These are phyloP conservation scores for Periconia sp. DNA, from an alignment of 2,329 filamentous ascomycete genomes.

Conservation along the genomic window DNA sequence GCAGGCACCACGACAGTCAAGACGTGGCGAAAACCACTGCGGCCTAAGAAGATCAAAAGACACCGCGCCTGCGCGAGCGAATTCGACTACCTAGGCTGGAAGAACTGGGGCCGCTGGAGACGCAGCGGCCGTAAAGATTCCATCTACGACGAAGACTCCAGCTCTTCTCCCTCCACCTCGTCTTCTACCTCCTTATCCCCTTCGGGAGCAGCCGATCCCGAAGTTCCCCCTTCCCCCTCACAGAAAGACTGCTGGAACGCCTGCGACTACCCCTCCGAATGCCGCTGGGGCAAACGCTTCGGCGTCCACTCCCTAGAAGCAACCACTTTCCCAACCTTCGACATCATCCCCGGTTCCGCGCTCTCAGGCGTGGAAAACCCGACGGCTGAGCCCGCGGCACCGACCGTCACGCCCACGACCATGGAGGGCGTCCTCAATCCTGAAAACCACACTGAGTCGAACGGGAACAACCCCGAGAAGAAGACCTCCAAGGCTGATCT, in stretches of 20 bases:
- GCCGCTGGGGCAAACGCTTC: conserved; percentile 40
- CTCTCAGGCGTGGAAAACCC: conserved; percentile 27
- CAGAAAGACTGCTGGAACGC: conserved; percentile 46
- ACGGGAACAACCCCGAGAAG: neutral
- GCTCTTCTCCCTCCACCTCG: neutral
- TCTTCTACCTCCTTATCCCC: neutral
- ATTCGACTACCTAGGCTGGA: conserved; percentile 58
- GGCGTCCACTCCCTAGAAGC: conserved; percentile 29
- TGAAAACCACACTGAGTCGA: conserved; percentile 11
- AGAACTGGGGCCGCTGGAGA: conserved; percentile 49
- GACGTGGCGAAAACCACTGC: conserved; percentile 23
- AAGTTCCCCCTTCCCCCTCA: neutral
- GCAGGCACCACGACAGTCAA: conserved; percentile 47
- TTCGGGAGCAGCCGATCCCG: neutral
- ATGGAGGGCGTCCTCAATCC: conserved; percentile 19
- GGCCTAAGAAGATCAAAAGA: conserved; percentile 17
- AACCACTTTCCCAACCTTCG: conserved; percentile 1
- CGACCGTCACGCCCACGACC: conserved; percentile 1
- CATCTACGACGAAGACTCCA: conserved; percentile 18
- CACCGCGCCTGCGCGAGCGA: conserved; percentile 51
- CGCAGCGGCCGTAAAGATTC: conserved; percentile 18
- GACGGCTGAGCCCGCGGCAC: neutral
- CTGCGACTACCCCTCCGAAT: conserved; percentile 52
- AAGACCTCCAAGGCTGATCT: conserved; percentile 20
- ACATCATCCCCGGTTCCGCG: neutral